Conservation (phyloP, 176 grass and related monocot genomes). For the Triticum urartu region DNA sequence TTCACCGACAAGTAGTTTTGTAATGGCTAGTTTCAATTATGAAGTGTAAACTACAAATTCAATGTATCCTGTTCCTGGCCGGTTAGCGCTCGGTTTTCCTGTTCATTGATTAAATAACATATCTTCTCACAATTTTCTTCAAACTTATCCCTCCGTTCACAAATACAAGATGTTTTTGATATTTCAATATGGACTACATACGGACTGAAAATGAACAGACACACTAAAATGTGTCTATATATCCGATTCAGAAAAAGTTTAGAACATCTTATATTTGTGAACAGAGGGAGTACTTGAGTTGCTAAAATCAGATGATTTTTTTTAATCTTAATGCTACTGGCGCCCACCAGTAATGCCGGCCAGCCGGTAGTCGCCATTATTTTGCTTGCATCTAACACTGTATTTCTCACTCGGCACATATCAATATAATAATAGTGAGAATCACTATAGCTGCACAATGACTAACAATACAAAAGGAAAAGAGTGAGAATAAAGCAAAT, state of each 20-base stretch:
- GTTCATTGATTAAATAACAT: background rate
- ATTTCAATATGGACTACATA: too few relatives aligned
- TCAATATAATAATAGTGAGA: background rate
- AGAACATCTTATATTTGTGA: too few relatives aligned
- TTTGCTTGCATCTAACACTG: background rate
- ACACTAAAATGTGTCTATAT: too few relatives aligned
- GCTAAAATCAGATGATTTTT: background rate
- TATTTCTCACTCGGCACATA: background rate
- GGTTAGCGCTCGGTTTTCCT: background rate
- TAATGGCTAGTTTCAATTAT: background rate
- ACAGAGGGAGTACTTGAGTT: too few relatives aligned
- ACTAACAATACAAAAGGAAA: slow-evolving; percentile 7
- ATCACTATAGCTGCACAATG: background rate
- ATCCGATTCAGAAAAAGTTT: too few relatives aligned
- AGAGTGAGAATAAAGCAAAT: background rate
- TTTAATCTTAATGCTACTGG: background rate
- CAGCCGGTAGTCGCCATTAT: background rate
- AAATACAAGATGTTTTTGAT: too few relatives aligned
- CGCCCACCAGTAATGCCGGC: background rate
- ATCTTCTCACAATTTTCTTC: background rate
- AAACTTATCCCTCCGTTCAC: background rate
- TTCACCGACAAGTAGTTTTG: background rate
- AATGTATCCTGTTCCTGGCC: background rate
- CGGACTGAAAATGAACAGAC: too few relatives aligned
- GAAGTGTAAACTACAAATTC: background rate